A percentile compares a stretch with the other conserved stretches of the same genome.
phyloP scores from a whole-genome alignment of 2,329 filamentous ascomycete genomes.

The Xylariales sp. region DNA sequence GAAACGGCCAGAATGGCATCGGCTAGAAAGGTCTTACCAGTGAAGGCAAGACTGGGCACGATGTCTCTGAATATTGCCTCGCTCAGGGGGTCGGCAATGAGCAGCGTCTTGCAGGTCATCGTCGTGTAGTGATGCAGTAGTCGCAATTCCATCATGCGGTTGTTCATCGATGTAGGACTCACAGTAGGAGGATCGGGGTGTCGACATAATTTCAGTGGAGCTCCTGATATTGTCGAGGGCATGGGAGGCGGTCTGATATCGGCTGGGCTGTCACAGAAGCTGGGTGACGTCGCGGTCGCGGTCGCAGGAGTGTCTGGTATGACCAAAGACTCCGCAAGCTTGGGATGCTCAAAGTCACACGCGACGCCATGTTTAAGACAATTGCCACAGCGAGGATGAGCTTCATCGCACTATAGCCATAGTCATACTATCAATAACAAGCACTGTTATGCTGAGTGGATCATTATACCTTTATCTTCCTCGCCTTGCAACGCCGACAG shows the following conservation, averaged over 20 bases:
- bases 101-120: slow-evolving; percentile 55
- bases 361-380: slow-evolving; percentile 62
- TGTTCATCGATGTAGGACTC: slow-evolving; percentile 30
- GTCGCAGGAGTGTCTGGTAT: slow-evolving; percentile 31
- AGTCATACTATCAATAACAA: too few species aligned
- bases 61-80: slow-evolving; percentile 56
- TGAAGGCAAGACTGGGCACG: slow-evolving; percentile 58
- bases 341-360: slow-evolving; percentile 59
- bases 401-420: slow-evolving; percentile 56
- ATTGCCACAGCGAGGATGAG: slow-evolving; percentile 61
- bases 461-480: slow-evolving; percentile 62
- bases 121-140: slow-evolving; percentile 63
- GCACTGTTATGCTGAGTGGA: neutral
- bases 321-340: slow-evolving; percentile 40
- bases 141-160: slow-evolving; percentile 54
- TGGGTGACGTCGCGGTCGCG: slow-evolving; percentile 20
- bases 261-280: slow-evolving; percentile 22
- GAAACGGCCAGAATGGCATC: slow-evolving; percentile 62
- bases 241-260: slow-evolving; percentile 20
- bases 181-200: slow-evolving; percentile 30
- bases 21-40: slow-evolving; percentile 52
- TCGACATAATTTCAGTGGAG: slow-evolving; percentile 30
- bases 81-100: slow-evolving; percentile 45
- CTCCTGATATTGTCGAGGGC: slow-evolving; percentile 19
- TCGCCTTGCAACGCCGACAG: slow-evolving; percentile 60